Evolutionary conservation across 805 yeast species (phyloP).

Genomic region (Lachancea meyersii): DNA sequence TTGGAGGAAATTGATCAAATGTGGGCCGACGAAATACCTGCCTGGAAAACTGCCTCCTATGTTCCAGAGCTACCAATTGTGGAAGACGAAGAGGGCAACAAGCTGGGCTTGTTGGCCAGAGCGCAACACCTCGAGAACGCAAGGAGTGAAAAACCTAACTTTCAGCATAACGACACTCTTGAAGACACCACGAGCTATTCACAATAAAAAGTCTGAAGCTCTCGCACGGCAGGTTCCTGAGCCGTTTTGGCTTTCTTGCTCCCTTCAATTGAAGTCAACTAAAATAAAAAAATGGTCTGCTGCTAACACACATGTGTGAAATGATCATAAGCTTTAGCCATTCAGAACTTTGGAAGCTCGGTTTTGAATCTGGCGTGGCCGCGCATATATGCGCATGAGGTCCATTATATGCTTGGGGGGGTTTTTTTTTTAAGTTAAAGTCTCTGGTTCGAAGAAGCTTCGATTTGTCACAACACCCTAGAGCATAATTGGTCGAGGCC

Average conservation of each 20-base stretch:
- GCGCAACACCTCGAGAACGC: constrained; percentile 14
- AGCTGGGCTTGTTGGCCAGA: constrained; percentile 10
- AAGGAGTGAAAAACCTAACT: constrained; percentile 4
- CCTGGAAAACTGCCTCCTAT: constrained; percentile 22
- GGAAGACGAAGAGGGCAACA: constrained; percentile 16
- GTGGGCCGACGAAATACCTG: constrained; percentile 27
- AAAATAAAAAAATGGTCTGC: too few relatives aligned
- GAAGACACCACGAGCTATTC: constrained; percentile 2
- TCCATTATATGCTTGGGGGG: too few relatives aligned
- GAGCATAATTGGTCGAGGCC: too few relatives aligned
- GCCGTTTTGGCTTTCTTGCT: too few relatives aligned
- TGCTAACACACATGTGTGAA: too few relatives aligned
- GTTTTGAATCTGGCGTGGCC: too few relatives aligned
- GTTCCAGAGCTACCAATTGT: constrained; percentile 20
- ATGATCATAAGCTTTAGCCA: too few relatives aligned
- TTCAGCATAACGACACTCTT: constrained; percentile 1
- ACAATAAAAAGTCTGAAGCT: background rate
- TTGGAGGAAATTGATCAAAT: constrained; percentile 74
- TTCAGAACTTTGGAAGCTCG: too few relatives aligned
- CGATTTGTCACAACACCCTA: background rate
- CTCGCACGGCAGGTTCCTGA: too few relatives aligned
- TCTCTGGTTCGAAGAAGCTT: background rate
- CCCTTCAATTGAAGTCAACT: too few relatives aligned
- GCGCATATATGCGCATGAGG: too few relatives aligned
- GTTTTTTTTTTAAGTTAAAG: too few relatives aligned